Evolutionary conservation across 2,329 filamentous ascomycete species (phyloP).

Genomic region (Fusarium redolens): DNA sequence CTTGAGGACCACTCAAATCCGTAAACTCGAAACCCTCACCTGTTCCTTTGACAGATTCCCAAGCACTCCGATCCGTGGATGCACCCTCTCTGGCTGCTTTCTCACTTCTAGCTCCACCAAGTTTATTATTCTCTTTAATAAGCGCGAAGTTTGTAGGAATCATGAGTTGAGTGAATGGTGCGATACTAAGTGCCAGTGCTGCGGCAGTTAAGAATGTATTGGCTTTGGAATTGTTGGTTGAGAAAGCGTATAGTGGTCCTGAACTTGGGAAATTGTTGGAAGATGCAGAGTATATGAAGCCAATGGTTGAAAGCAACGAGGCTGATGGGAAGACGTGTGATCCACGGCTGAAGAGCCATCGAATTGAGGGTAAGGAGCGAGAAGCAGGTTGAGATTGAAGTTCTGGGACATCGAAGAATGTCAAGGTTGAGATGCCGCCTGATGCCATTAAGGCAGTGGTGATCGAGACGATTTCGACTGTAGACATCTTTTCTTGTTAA

Average conservation of each 20-base stretch:
- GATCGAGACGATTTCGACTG: background rate
- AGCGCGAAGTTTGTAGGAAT: slow-evolving; percentile 9
- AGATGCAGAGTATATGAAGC: background rate
- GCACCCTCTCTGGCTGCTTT: background rate
- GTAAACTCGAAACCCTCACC: background rate
- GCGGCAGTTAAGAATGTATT: background rate
- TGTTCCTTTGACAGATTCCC: background rate
- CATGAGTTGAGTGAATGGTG: slow-evolving; percentile 3
- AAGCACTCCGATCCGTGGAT: background rate
- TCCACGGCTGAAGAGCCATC: slow-evolving; percentile 1
- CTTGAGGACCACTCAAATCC: background rate
- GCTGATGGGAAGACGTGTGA: background rate
- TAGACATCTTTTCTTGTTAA: background rate
- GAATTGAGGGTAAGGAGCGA: background rate
- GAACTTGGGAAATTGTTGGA: fast-evolving
- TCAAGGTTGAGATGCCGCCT: background rate
- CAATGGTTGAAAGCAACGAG: background rate
- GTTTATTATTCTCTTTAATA: background rate
- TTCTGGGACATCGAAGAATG: slow-evolving; percentile 15
- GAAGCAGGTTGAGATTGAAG: slow-evolving; percentile 15
- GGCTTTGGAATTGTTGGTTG: background rate
- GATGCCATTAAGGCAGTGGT: slow-evolving; percentile 7
- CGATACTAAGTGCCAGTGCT: background rate
- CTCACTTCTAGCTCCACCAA: background rate
- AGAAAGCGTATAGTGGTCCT: fast-evolving